Evolutionary conservation across 179 eudicot species (phyloP).

Genomic region (Heliamphora pulchella): DNA sequence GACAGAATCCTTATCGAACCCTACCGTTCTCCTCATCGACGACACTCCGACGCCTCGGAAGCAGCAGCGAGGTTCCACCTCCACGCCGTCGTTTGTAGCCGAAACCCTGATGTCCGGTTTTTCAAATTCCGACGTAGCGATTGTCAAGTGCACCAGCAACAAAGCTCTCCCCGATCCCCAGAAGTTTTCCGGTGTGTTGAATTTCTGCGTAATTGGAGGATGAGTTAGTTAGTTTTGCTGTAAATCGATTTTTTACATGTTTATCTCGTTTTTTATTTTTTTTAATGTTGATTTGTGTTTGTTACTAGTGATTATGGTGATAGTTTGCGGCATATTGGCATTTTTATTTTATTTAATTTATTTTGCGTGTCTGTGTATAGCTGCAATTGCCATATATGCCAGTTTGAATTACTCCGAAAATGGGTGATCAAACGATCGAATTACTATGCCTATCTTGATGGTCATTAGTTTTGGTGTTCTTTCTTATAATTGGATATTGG

Average conservation of each 20-base stretch:
- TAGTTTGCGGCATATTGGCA: not conserved
- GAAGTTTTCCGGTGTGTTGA: slow-evolving; percentile 27
- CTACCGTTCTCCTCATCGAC: slow-evolving; percentile 36
- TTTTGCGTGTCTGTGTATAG: not conserved
- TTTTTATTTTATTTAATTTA: not conserved
- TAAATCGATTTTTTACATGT: not conserved
- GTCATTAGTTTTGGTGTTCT: too few relatives aligned
- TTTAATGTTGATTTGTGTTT: not conserved
- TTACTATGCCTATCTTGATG: too few relatives aligned
- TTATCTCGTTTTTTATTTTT: not conserved
- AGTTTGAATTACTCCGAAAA: not conserved
- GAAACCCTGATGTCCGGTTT: slow-evolving; percentile 41
- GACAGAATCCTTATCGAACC: slow-evolving; percentile 15
- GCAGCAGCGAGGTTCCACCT: slow-evolving; percentile 4
- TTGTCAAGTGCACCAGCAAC: slow-evolving; percentile 28
- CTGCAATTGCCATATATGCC: not conserved
- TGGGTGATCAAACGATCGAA: too few relatives aligned
- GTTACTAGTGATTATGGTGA: not conserved
- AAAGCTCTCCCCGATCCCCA: slow-evolving; percentile 18
- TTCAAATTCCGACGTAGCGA: slow-evolving; percentile 19
- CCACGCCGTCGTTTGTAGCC: slow-evolving; percentile 32
- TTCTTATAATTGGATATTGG: too few relatives aligned
- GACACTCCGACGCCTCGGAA: slow-evolving; percentile 46
- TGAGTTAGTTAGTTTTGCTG: not conserved
- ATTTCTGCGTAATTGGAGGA: not conserved